Base-by-base conservation (phyloP, 1,284 basidiomycete genomes). In the Cutaneotrichosporon cavernicola region DNA sequence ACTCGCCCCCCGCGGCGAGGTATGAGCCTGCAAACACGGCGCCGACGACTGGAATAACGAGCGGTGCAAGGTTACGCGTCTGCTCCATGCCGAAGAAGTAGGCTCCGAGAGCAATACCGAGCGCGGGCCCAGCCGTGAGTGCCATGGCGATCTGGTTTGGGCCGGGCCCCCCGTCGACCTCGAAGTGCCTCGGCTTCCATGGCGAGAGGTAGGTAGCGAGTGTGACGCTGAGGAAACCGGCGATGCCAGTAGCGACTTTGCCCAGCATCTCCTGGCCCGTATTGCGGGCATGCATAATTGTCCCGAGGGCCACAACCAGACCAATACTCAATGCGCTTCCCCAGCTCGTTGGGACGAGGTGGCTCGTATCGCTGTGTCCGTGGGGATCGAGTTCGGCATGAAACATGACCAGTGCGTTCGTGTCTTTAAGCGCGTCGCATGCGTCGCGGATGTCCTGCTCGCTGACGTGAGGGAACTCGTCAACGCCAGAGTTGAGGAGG, bases 401-500 rank as follows among this genome's bases (percentile, higher is more conserved):
- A 80, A 96, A 97, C 14, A 94, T 82, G 52, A 97, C 85, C 40
- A 90, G 86, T 84, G 89, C 74, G 90, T 92, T 76, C 49, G n/a
- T 50, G n/a, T 22, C 36, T 22, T 58, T 31, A 5, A 62, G 62
- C 50, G 62, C 62, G 26, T 84, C 81, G 88, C 96, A 90, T 4
- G 94, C 88, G 26, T 77, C 71, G 4, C 82, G 76, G 5, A 95
- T 80, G 75, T 96, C 89, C n/a, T 78, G 72, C 73, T 88, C 89
- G 6, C 81, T 82, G 5, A 97, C 92, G 72, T 86, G 88, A 7
- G 92, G 94, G 77, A 97, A 97, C 82, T 97, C 94, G 90, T 95
- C 90, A 16, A 97, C 92, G 40, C 94, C 93, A 71, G 91, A 94
- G 68, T 95, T 89, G 70, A 94, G 94, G 71, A 97, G 82, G 80